Evolutionary conservation across 192 early-diverging fungal species (phyloP), one percentile per base, ranked within the genome.

Genomic region (Umbelopsis sp.): DNA sequence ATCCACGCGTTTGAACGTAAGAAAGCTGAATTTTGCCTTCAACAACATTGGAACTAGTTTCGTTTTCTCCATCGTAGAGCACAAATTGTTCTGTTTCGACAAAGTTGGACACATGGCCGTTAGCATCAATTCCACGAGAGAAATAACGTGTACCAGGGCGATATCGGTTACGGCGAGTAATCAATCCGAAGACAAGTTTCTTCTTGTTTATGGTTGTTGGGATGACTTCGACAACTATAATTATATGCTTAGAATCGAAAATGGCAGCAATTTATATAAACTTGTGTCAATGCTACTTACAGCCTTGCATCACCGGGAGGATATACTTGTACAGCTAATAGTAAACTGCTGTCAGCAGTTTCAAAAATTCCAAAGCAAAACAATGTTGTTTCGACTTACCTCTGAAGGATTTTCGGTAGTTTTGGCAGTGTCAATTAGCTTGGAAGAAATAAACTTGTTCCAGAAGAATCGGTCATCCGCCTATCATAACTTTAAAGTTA

Each of bases 31-130:
- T 78, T 65, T 81, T 74, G 10, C 80, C 83, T 3, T 62, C 56
- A 71, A 73, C 16, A 24, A 71, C 36, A 5, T 36, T 70, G 21
- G 81, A 65, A 22, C 69, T 51, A 14, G 66, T 74, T 12, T 69
- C 66, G 54, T 74, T 65, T 67, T 75, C 71, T 12, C 82, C 80
- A 29, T 88, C 88, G 59, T 85, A 85, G 65, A 90, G 79, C 7
- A 95, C 86, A 54, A 98, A 82, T 84, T 98, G 96, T 76, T 99
- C 97, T 3, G 96, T 98, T 82, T 99, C 98, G 10, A 95, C 94
- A 80, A 89, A 98, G 80, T 99, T 99, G 44, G 98, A 93, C 36
- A 98, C 97, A 74, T 97, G 90, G 31, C 97, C 98, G 3, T 92
- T 69, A 49, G 85, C 87, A 77, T 99, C 97, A 29, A 97, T 89